These are phyloP conservation scores for Aspergillus brasiliensis DNA, from an alignment of 2,329 filamentous ascomycete genomes.

Conservation along the genomic window DNA sequence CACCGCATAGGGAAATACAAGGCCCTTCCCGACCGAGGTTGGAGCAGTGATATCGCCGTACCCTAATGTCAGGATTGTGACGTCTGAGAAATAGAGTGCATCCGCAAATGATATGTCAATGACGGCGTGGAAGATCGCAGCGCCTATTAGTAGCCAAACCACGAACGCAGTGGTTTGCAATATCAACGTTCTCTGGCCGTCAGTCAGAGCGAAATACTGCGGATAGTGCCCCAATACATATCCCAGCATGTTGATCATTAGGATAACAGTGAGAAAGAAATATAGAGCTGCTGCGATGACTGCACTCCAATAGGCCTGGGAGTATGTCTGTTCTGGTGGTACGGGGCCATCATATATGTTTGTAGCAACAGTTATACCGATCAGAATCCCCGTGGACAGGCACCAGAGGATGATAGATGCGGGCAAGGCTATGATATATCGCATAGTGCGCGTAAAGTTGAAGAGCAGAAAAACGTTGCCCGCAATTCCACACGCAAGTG, in stretches of 20 bases:
- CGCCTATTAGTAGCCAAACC: slow-evolving; percentile 76
- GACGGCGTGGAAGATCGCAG: slow-evolving; percentile 70
- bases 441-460: slow-evolving; percentile 79
- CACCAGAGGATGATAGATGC: slow-evolving; percentile 82
- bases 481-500: slow-evolving; percentile 72
- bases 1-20: slow-evolving; percentile 82
- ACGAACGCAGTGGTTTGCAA: slow-evolving; percentile 87
- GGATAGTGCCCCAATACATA: slow-evolving; percentile 74
- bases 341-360: slow-evolving; percentile 60
- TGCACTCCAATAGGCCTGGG: slow-evolving; percentile 85
- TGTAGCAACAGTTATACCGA: slow-evolving; percentile 68
- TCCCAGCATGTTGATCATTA: slow-evolving; percentile 78
- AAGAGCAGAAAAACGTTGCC: slow-evolving; percentile 82
- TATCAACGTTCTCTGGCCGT: slow-evolving; percentile 83
- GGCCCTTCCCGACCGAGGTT: slow-evolving; percentile 62
- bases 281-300: slow-evolving; percentile 79
- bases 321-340: slow-evolving; percentile 59
- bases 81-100: slow-evolving; percentile 76
- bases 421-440: slow-evolving; percentile 80
- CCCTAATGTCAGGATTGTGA: slow-evolving; percentile 64
- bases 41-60: slow-evolving; percentile 64
- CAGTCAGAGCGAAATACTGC: slow-evolving; percentile 75
- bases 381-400: slow-evolving; percentile 62
- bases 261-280: slow-evolving; percentile 73
- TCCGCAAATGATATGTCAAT: slow-evolving; percentile 78